Percentiles rank a stretch among this genome's conserved stretches.
Conservation (phyloP, 1,139 yeast genomes). For the Taphrina flavorubra region DNA sequence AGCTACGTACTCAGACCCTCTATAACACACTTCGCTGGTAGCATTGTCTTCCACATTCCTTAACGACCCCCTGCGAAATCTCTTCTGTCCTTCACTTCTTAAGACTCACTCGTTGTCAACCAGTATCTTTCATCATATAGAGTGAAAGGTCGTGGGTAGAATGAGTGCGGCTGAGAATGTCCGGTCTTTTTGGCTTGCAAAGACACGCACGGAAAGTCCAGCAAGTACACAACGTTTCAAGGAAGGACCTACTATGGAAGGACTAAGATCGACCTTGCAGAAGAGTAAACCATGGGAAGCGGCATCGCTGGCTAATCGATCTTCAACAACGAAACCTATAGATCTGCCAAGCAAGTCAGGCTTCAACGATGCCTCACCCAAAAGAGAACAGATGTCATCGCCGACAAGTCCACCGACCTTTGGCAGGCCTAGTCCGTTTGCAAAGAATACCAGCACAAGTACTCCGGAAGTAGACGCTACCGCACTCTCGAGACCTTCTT, state of each 20-base stretch:
- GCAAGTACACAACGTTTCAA: slow-evolving; percentile 14
- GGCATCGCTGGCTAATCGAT: not conserved
- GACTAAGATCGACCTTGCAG: slow-evolving; percentile 21
- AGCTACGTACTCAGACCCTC: slow-evolving; percentile 1
- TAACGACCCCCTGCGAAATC: not conserved
- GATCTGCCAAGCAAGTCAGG: slow-evolving; percentile 24
- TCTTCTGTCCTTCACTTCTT: not conserved
- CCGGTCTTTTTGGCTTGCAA: slow-evolving; percentile 35
- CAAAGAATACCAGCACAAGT: not conserved
- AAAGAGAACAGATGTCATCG: slow-evolving; percentile 6
- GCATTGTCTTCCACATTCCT: not conserved
- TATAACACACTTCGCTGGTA: not conserved
- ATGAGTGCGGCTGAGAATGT: slow-evolving; percentile 33
- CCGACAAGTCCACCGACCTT: slow-evolving; percentile 13
- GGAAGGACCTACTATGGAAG: slow-evolving; percentile 35
- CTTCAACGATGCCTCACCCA: slow-evolving; percentile 2
- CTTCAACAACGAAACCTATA: not conserved
- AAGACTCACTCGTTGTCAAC: too few relatives aligned
- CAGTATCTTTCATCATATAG: too few relatives aligned
- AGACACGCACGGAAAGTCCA: slow-evolving; percentile 16
- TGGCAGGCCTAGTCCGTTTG: slow-evolving; percentile 2
- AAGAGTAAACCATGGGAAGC: slow-evolving; percentile 4
- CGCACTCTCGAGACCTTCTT: not conserved
- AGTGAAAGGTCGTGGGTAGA: not conserved
- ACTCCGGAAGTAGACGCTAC: not conserved